Conservation (phyloP, 2,329 filamentous ascomycete genomes). For the Diaporthe citriasiana region DNA sequence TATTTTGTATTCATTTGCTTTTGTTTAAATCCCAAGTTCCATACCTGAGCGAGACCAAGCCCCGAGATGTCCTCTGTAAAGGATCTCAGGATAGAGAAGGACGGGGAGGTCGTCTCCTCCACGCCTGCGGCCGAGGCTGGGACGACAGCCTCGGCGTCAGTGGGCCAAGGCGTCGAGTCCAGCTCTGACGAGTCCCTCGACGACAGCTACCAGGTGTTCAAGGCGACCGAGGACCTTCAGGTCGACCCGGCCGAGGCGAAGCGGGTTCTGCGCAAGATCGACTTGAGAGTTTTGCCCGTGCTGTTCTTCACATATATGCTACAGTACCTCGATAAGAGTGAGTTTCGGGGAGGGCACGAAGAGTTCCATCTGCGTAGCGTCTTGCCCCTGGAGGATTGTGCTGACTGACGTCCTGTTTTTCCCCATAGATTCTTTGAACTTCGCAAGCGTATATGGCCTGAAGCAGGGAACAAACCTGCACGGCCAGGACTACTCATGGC, state of each 20-base stretch:
- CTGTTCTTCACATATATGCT: slow-evolving; percentile 52
- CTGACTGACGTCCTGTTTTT: not conserved
- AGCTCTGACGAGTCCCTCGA: slow-evolving; percentile 48
- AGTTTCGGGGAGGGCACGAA: not conserved
- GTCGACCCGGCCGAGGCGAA: slow-evolving; percentile 48
- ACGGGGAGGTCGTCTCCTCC: slow-evolving; percentile 3
- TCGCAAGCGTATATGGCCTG: slow-evolving; percentile 64
- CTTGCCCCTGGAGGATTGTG: not conserved
- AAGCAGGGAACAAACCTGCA: slow-evolving; percentile 61
- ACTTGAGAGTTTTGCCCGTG: slow-evolving; percentile 49
- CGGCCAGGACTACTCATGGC: slow-evolving; percentile 66
- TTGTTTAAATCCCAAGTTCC: not conserved
- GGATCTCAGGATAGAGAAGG: slow-evolving; percentile 35
- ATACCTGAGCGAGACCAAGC: not conserved
- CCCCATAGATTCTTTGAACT: slow-evolving; percentile 58
- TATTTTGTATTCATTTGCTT: not conserved
- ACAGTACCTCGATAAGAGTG: slow-evolving; percentile 54
- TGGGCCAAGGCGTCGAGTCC: slow-evolving; percentile 41
- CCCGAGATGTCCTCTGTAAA: slow-evolving; percentile 35
- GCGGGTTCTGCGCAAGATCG: slow-evolving; percentile 51
- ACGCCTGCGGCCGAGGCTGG: not conserved
- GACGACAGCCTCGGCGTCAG: not conserved
- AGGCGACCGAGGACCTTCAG: slow-evolving; percentile 45
- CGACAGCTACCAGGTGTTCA: slow-evolving; percentile 52
- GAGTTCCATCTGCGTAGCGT: not conserved